Evolutionary conservation across 306 rosid species (phyloP).

Genomic region (Quillaja saponaria): DNA sequence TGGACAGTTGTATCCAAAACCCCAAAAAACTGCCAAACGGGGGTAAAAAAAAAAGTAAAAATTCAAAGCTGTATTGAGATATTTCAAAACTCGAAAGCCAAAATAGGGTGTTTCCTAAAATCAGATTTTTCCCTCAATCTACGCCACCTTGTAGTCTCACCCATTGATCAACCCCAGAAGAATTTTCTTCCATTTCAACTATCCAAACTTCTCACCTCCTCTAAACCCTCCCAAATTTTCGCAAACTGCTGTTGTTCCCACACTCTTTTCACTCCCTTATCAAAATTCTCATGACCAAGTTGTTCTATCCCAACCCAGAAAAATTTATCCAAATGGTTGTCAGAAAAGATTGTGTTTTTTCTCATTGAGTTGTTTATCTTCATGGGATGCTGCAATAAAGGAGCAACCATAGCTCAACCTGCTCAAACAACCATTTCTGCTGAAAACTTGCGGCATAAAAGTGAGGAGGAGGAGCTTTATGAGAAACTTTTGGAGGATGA

Average conservation of each 20-base stretch:
- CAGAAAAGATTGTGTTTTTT: constrained; percentile 48
- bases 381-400: constrained; percentile 45
- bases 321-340: constrained; percentile 25
- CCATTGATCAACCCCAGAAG: too few species aligned
- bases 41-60: too few species aligned
- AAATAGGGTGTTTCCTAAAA: too few species aligned
- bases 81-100: too few species aligned
- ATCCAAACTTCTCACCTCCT: constrained; percentile 1
- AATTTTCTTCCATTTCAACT: constrained; percentile 20
- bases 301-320: constrained; percentile 24
- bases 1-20: too few species aligned
- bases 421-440: constrained; percentile 40
- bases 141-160: too few species aligned
- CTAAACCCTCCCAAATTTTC: constrained; percentile 16
- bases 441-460: constrained; percentile 29
- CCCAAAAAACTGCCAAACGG: too few species aligned
- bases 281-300: constrained; percentile 5
- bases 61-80: too few species aligned
- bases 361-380: constrained; percentile 67
- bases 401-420: constrained; percentile 52
- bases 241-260: constrained; percentile 19
- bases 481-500: too few species aligned
- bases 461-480: too few species aligned
- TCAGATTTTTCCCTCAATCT: too few species aligned
- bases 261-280: constrained; percentile 27